Conservation (phyloP, 2,329 filamentous ascomycete genomes). For the Trichophyton equinum region DNA sequence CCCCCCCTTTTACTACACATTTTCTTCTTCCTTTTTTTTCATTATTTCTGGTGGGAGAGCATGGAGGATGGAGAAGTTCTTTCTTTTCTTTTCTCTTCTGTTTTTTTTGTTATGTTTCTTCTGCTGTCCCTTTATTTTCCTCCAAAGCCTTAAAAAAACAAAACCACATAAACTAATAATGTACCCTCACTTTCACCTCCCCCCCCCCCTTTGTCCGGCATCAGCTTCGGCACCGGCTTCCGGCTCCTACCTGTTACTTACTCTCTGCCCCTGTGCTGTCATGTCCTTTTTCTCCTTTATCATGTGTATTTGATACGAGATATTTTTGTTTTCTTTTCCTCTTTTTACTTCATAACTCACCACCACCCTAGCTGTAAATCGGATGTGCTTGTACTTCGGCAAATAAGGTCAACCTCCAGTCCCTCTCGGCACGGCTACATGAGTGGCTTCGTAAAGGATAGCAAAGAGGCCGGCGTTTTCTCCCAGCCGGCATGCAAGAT, state of each 20-base stretch:
- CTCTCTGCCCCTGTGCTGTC: not conserved
- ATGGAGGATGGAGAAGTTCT: not conserved
- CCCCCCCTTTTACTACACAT: not conserved
- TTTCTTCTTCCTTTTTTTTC: constrained; percentile 9
- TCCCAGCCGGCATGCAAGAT: not conserved
- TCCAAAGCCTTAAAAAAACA: not conserved
- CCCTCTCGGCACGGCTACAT: not conserved
- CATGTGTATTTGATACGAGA: constrained; percentile 4
- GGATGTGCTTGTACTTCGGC: not conserved
- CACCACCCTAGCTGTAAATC: not conserved
- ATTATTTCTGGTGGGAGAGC: not conserved
- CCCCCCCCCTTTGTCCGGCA: constrained; percentile 1
- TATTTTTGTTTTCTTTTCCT: constrained; percentile 3
- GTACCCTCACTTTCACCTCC: not conserved
- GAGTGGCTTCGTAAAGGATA: too few species aligned
- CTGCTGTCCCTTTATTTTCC: not conserved
- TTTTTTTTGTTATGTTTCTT: not conserved
- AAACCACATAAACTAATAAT: not conserved
- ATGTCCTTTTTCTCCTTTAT: not conserved
- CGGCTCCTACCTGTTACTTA: not conserved
- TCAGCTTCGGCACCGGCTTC: constrained; percentile 4
- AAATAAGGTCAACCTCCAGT: not conserved
- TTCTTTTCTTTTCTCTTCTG: not conserved
- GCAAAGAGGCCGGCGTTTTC: not conserved
- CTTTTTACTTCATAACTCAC: not conserved